Conservation (phyloP, 768 basidiomycete genomes). For the Termitomyces sp. region DNA sequence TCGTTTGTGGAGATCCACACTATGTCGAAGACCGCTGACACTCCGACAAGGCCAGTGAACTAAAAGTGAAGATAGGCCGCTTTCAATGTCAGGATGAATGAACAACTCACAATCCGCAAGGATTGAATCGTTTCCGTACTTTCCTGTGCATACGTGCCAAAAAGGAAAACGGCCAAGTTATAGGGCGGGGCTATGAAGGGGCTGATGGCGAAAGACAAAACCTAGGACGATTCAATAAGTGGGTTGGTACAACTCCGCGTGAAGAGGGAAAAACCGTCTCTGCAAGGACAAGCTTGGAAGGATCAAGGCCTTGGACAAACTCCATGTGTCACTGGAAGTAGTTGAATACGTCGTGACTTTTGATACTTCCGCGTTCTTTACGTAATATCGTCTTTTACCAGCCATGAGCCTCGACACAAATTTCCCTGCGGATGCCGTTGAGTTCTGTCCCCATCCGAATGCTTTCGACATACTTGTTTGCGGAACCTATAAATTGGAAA, state of each 20-base stretch:
- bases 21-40: slow-evolving; percentile 65
- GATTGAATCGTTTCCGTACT: slow-evolving; percentile 61
- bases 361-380: background rate
- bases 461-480: slow-evolving; percentile 70
- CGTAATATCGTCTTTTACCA: background rate
- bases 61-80: slow-evolving; percentile 24
- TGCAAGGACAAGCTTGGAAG: slow-evolving; percentile 61
- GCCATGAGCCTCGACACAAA: slow-evolving; percentile 49
- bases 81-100: background rate
- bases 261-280: slow-evolving; percentile 45
- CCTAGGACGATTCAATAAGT: slow-evolving; percentile 32
- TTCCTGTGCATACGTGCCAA: slow-evolving; percentile 73
- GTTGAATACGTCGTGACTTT: too few species aligned
- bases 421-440: slow-evolving; percentile 87
- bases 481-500: slow-evolving; percentile 88
- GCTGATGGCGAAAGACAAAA: slow-evolving; percentile 55
- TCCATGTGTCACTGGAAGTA: slow-evolving; percentile 39
- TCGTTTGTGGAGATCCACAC: slow-evolving; percentile 61
- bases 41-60: slow-evolving; percentile 64
- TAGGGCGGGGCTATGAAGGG: slow-evolving; percentile 63
- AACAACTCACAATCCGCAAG: slow-evolving; percentile 51
- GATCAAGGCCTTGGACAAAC: slow-evolving; percentile 68
- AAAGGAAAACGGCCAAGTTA: slow-evolving; percentile 82
- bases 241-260: background rate
- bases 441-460: slow-evolving; percentile 78